Evolutionary conservation across 768 basidiomycete genomes (phyloP).

Genomic region (Pisolithus tinctorius): DNA sequence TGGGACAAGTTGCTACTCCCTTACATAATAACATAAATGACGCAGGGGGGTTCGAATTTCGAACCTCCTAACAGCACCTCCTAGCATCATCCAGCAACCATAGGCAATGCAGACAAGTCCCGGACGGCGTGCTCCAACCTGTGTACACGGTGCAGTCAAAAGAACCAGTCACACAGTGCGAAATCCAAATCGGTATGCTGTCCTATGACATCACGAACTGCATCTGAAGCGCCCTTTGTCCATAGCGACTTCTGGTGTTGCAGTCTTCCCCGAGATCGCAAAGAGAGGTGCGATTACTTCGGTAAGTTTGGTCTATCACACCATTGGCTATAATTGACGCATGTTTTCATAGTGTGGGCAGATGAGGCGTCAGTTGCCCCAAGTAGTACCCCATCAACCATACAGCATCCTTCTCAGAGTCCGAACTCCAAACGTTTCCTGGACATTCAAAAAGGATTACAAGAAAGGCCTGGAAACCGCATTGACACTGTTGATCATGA

Average conservation of each 20-base stretch:
- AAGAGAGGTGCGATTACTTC: constrained; percentile 26
- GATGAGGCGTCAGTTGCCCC: constrained; percentile 11
- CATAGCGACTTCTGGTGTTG: constrained; percentile 35
- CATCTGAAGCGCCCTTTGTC: not conserved
- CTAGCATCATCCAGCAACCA: not conserved
- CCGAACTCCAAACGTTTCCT: not conserved
- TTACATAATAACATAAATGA: too few species aligned
- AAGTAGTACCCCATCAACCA: too few species aligned
- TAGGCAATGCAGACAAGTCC: constrained; percentile 7
- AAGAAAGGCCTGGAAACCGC: not conserved
- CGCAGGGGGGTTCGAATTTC: not conserved
- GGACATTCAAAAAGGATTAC: not conserved
- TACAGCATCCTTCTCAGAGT: too few species aligned
- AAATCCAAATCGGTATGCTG: constrained; percentile 33
- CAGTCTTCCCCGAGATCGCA: constrained; percentile 4
- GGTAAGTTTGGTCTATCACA: constrained; percentile 18
- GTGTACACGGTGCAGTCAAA: constrained; percentile 24
- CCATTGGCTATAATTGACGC: constrained; percentile 2
- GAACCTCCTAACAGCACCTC: too few species aligned
- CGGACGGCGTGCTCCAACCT: constrained; percentile 6
- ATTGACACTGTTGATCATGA: not conserved
- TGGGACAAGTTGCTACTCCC: not conserved
- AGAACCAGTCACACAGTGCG: constrained; percentile 22
- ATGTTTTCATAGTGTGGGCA: constrained; percentile 24
- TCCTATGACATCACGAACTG: not conserved